Evolutionary conservation across 2,329 filamentous ascomycete species (phyloP), one percentile per base, ranked within the genome.

Genomic region (Arthrobotrys pseudoclavata): DNA sequence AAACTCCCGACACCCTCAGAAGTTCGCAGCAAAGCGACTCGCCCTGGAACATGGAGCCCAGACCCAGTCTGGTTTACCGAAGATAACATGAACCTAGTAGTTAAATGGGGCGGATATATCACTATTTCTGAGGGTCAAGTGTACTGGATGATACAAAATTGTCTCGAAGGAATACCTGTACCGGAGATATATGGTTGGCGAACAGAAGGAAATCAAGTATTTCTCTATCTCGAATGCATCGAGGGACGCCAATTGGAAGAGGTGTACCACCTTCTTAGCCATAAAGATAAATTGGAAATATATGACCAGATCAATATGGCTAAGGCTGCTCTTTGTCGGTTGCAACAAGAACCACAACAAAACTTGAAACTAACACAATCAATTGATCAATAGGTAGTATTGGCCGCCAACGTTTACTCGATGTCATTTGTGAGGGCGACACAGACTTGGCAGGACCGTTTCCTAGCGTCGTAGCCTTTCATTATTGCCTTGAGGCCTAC

Each of bases 121-220:
- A 69, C 66, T 26, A 69, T 60, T 15, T 52, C 66, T 29, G 66
- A 69, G 29, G 66, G 66, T 37, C 66, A 69, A 22, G 66, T 69
- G 24, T 60, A 60, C 15, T 69, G 66, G 66, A 50, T 69, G 52
- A 13, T 69, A 22, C 50, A 69, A 48, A 69, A 69, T 29, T 10
- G 31, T 61, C 20, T 69, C 4, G 61, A 61, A 60, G 45, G 50
- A 37, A 69, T 69, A 60, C 66, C 66, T 29, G 52, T 52, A 48
- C 52, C 66, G 29, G 52, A 69, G 42, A 61, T 69, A 50, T 69
- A 69, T 40, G 66, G 66, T 34, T 69, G 66, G 66, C 34, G 66
- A 12, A 60, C 66, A 26, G 66, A 69, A 48, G 66, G 66, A 13
- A 60, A 50, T 7, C 24, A 60, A 50, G 52, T 69, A 22, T 69